A percentile compares a stretch with the other conserved stretches of the same genome.
Evolutionary conservation across 1,284 basidiomycete genomes (phyloP).

Genomic region (Cutaneotrichosporon mucoides): DNA sequence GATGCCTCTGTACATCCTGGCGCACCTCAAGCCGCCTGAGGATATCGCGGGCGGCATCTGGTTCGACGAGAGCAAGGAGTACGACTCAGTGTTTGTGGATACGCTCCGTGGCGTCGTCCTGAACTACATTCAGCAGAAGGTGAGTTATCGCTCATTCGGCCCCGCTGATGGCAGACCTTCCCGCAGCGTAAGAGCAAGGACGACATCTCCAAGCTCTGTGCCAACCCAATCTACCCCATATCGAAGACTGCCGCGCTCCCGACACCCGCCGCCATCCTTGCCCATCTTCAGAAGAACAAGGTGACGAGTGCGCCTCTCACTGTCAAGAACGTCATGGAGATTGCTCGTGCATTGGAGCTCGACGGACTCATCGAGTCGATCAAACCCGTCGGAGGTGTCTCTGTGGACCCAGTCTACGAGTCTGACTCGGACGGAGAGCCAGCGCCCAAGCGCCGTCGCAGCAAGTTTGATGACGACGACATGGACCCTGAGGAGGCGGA

Average conservation of each 20-base stretch:
- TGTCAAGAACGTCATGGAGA: slow-evolving; percentile 48
- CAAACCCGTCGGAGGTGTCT: slow-evolving; percentile 42
- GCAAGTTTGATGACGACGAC: slow-evolving; percentile 14
- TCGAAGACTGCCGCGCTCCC: slow-evolving; percentile 31
- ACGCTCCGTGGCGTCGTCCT: slow-evolving; percentile 33
- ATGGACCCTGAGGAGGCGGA: slow-evolving; percentile 28
- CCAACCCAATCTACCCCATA: slow-evolving; percentile 32
- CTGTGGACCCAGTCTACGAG: slow-evolving; percentile 19
- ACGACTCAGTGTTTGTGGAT: slow-evolving; percentile 43
- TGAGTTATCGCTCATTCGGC: slow-evolving; percentile 12
- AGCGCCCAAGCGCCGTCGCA: slow-evolving; percentile 19
- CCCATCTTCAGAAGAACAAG: slow-evolving; percentile 31
- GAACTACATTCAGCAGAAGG: slow-evolving; percentile 29
- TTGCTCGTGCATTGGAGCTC: slow-evolving; percentile 45
- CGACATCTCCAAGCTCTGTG: slow-evolving; percentile 18
- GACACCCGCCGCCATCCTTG: slow-evolving; percentile 33
- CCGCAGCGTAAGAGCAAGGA: slow-evolving; percentile 23
- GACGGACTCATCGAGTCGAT: slow-evolving; percentile 46
- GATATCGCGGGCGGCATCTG: slow-evolving; percentile 47
- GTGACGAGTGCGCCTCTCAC: slow-evolving; percentile 31
- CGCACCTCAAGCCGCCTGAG: slow-evolving; percentile 41
- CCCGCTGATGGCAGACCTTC: slow-evolving; percentile 26
- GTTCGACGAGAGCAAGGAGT: slow-evolving; percentile 46
- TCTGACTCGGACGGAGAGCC: slow-evolving; percentile 21
- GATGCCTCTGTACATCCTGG: slow-evolving; percentile 38